Conservation (phyloP, 2,329 filamentous ascomycete species). For the Alternaria gaisen region DNA sequence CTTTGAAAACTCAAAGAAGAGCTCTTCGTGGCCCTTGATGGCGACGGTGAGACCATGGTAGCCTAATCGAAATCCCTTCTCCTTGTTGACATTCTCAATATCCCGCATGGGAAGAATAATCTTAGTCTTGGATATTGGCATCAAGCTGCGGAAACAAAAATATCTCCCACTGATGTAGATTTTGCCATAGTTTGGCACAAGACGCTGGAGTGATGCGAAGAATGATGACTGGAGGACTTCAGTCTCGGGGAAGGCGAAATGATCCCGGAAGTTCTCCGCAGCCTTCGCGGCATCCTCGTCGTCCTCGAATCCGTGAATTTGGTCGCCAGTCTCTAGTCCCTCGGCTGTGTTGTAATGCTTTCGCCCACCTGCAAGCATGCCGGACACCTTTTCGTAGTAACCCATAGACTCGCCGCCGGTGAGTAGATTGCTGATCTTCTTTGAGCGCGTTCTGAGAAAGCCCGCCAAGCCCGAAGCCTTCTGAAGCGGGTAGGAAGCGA, state of each 20-base stretch:
- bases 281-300: slow-evolving; percentile 63
- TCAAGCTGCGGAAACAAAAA: slow-evolving; percentile 91
- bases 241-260: slow-evolving; percentile 86
- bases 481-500: slow-evolving; percentile 81
- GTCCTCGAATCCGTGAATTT: slow-evolving; percentile 63
- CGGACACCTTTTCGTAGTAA: slow-evolving; percentile 95
- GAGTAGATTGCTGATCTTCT: slow-evolving; percentile 81
- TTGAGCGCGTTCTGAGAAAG: slow-evolving; percentile 80
- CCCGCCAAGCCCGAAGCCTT: slow-evolving; percentile 83
- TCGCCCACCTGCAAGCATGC: slow-evolving; percentile 92
- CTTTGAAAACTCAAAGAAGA: slow-evolving; percentile 92
- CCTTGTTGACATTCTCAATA: slow-evolving; percentile 91
- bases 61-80: slow-evolving; percentile 91
- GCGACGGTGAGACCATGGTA: slow-evolving; percentile 93
- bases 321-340: slow-evolving; percentile 70
- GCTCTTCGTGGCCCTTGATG: slow-evolving; percentile 90
- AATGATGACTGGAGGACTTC: slow-evolving; percentile 90
- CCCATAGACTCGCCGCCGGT: slow-evolving; percentile 93
- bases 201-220: slow-evolving; percentile 89
- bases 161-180: slow-evolving; percentile 89
- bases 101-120: slow-evolving; percentile 89
- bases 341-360: slow-evolving; percentile 86
- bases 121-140: slow-evolving; percentile 90
- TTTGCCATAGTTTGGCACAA: slow-evolving; percentile 93
- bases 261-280: slow-evolving; percentile 78